Base-by-base conservation (phyloP, 352 stramenopile species). In the Globisporangium nodosum region DNA sequence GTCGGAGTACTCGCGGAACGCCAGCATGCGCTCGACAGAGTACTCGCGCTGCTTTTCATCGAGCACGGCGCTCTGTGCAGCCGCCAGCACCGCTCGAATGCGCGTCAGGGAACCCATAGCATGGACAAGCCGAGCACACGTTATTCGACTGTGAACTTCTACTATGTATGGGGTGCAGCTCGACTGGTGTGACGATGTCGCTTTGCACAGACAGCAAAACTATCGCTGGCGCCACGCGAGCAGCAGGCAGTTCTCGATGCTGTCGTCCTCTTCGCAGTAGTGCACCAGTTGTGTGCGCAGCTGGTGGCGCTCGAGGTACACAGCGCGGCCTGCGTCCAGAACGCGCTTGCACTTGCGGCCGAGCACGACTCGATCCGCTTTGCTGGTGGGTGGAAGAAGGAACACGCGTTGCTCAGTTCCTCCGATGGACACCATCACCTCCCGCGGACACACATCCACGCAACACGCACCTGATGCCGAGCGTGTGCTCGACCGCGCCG, bases 221-320 rank as follows among this genome's bases (percentile, higher is more conserved):
- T 37, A 12, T 27, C 18, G 20, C 47, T 71, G 54, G 48, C 58
- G 50, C 81, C 80, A 93, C 16, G 81, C 81, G 47, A 93, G 72
- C 21, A 93, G 59, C 49, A 93, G 60, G 51, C 84, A 93, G 56
- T 93, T 93, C 55, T 93, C 84, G 37, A 93, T 73, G 49, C 81
- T 93, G 46, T 91, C 84, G 12, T 64, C 58, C 16, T 78, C 73
- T 42, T 84, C 71, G 52, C 84, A 93, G 70, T 93, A 93, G 59
- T 93, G 76, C 18, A 93, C 78, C 21, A 93, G 71, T 47, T 83
- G 71, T 30, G 81, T 85, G 37, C 88, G 65, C 16, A 93, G 52
- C 45, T 76, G 66, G 2, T 76, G 64, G 7, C 73, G 53, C 48
- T 64, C 51, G 18, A 93, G 63, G 49, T 83, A 93, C 35, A 64